Base-by-base conservation (phyloP, 805 yeast species). In the Torulaspora gathmanii region DNA sequence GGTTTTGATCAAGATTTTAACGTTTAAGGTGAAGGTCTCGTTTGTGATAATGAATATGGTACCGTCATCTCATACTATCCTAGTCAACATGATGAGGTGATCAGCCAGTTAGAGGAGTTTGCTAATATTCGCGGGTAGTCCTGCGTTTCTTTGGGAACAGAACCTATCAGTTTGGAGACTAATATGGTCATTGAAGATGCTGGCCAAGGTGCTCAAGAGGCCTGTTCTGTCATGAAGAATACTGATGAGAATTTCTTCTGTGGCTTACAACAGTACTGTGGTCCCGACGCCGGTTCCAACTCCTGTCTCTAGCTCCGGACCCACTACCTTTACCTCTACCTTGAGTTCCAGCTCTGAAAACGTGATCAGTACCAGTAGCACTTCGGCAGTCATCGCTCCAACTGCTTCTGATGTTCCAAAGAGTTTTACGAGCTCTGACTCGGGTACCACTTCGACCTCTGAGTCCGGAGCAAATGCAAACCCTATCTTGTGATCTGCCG, bases 271-370 rank as follows among this genome's bases (percentile, higher is more conserved):
- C 3, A 27, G n/a, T 27, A 27, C 9, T 27, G 30, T 31, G 41
- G 29, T 17, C 13, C 40, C 16, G 36, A 9, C 23, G n/a, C 40
- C 23, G 30, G 22, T 16, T 22, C 44, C 19, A 31, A 4, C 12
- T 33, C 44, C 44, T 26, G 44, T 7, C 12, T 33, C 44, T 11
- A 25, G n/a, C 38, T 15, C 38, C 13, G 34, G 29, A n/a, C n/a
- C n/a, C n/a, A n/a, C n/a, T n/a, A n/a, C n/a, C n/a, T n/a, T n/a
- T n/a, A n/a, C n/a, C n/a, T n/a, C n/a, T n/a, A n/a, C n/a, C n/a
- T 26, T 33, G 5, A 27, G 26, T 20, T 22, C 39, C 5, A 15
- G 9, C 34, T 16, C 44, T 5, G 27, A 17, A 10, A 25, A 33
- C 27, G 19, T 6, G n/a, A 27, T 36, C 13, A 30, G n/a, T 27